These are phyloP conservation scores for Hemileccinum rubropunctum DNA, from an alignment of 768 basidiomycete species.

Conservation along the genomic window DNA sequence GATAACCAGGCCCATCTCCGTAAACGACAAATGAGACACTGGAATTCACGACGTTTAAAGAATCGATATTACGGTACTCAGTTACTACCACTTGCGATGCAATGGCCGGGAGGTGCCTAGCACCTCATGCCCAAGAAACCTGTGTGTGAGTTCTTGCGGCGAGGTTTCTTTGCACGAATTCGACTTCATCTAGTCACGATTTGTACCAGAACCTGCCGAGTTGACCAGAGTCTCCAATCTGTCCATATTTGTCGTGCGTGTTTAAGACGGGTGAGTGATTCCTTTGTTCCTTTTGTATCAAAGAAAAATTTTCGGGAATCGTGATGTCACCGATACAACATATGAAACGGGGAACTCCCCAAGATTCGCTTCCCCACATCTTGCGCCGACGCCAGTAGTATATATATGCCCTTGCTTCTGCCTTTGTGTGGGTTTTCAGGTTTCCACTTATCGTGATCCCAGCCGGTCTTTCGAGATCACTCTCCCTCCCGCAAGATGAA, in stretches of 20 bases:
- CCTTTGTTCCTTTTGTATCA: background rate
- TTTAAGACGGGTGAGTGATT: background rate
- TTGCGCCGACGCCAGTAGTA: background rate
- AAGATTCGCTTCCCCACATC: background rate
- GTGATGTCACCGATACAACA: background rate
- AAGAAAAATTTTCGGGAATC: background rate
- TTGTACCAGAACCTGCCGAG: too few relatives aligned
- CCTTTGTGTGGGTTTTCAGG: background rate
- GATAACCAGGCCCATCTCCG: too few relatives aligned
- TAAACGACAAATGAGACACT: too few relatives aligned
- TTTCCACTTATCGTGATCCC: background rate
- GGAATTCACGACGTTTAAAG: too few relatives aligned
- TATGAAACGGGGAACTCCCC: background rate
- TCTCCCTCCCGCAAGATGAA: background rate
- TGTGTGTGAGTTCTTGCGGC: too few relatives aligned
- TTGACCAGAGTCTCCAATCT: too few relatives aligned
- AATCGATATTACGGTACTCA: too few relatives aligned
- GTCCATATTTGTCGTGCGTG: background rate
- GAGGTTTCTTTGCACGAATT: too few relatives aligned
- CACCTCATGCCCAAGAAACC: too few relatives aligned
- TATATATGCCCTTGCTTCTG: background rate
- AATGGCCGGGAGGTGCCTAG: too few relatives aligned
- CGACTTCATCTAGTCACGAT: too few relatives aligned
- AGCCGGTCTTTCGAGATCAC: background rate
- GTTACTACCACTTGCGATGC: too few relatives aligned